phyloP scores from a whole-genome alignment of 2,329 filamentous ascomycete species.

The Rutstroemia sp. region DNA sequence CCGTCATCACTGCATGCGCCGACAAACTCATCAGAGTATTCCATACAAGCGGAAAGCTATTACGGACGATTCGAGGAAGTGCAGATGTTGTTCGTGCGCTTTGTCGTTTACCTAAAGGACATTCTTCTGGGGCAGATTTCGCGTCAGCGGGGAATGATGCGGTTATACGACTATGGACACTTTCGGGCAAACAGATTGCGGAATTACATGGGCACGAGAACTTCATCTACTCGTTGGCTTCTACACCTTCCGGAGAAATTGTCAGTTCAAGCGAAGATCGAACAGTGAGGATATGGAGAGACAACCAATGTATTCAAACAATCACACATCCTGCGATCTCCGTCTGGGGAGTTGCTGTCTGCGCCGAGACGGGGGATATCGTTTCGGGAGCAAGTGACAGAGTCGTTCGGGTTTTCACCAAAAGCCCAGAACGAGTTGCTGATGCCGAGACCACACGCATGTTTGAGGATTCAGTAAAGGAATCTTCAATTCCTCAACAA shows the following conservation, averaged over 20 bases:
- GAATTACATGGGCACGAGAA: constrained; percentile 84
- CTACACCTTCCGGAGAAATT: constrained; percentile 75
- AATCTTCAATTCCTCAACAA: constrained; percentile 81
- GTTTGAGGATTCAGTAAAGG: constrained; percentile 77
- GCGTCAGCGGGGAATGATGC: constrained; percentile 93
- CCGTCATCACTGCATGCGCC: constrained; percentile 84
- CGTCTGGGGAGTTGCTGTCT: constrained; percentile 88
- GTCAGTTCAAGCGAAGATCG: constrained; percentile 90
- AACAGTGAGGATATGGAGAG: constrained; percentile 85
- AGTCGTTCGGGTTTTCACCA: constrained; percentile 75
- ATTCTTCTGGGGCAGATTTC: constrained; percentile 82
- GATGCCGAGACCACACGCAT: constrained; percentile 57
- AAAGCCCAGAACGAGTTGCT: constrained; percentile 62
- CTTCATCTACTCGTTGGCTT: constrained; percentile 83
- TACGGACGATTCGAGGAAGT: constrained; percentile 60
- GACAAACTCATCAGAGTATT: constrained; percentile 87
- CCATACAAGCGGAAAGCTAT: constrained; percentile 54
- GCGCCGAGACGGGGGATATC: constrained; percentile 77
- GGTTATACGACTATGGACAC: constrained; percentile 77
- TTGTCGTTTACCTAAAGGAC: constrained; percentile 66
- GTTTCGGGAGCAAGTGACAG: constrained; percentile 90
- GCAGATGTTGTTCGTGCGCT: constrained; percentile 84
- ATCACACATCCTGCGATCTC: constrained; percentile 97
- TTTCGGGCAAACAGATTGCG: constrained; percentile 68
- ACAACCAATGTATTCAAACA: constrained; percentile 77